A percentile compares a stretch with the other conserved stretches of the same genome.
Conservation (phyloP, 176 grass and related monocot genomes). For the Cymbopogon citratus region DNA sequence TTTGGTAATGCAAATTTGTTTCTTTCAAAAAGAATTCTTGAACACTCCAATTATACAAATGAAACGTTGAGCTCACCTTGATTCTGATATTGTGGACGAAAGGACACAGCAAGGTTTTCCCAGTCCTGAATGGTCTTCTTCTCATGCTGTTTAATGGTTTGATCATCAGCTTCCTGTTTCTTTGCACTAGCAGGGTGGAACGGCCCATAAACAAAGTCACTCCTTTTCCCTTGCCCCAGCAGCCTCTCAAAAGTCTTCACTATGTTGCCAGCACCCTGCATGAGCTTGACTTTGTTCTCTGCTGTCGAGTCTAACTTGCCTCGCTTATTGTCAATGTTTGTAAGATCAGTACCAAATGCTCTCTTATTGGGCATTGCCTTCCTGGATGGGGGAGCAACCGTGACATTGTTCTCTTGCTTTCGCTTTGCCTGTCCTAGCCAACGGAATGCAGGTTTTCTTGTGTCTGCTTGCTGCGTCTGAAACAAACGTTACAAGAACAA, state of each 20-base stretch:
- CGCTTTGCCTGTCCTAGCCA: conserved; percentile 59
- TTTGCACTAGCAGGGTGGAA: conserved; percentile 60
- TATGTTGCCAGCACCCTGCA: conserved; percentile 15
- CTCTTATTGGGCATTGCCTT: conserved; percentile 46
- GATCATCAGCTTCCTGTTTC: conserved; percentile 30
- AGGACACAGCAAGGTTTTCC: conserved; percentile 64
- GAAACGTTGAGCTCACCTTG: conserved; percentile 44
- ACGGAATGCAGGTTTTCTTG: conserved; percentile 84
- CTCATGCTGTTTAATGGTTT: conserved; percentile 20
- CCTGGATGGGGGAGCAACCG: conserved; percentile 8
- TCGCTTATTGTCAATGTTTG: conserved; percentile 59
- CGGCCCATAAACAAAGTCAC: conserved; percentile 72
- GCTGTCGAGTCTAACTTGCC: conserved; percentile 16
- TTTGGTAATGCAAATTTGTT: not conserved
- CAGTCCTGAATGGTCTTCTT: conserved; percentile 63
- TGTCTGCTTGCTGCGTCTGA: conserved; percentile 65
- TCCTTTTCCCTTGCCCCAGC: conserved; percentile 37
- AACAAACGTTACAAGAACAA: conserved; percentile 20
- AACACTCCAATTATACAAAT: not conserved
- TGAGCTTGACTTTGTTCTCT: conserved; percentile 34
- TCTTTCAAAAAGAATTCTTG: not conserved
- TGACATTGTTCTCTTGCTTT: conserved; percentile 22
- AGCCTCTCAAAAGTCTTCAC: conserved; percentile 43
- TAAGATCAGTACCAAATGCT: conserved; percentile 79
- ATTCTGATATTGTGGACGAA: conserved; percentile 82